Conservation (phyloP, 768 basidiomycete genomes). For the Podaxis carcinomalis region DNA sequence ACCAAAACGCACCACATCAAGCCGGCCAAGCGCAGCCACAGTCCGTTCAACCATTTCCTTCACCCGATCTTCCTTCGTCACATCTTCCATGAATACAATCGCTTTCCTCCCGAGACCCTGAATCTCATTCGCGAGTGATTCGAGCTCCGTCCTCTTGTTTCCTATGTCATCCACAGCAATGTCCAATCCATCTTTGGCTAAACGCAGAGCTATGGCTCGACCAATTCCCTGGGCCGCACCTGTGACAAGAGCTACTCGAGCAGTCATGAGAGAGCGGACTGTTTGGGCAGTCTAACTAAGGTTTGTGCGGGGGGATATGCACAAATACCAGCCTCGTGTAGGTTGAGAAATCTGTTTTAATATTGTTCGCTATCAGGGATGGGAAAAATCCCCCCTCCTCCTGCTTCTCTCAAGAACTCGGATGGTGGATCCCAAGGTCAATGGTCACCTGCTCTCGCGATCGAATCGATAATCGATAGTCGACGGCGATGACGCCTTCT, state of each 20-base stretch:
- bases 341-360: too few species aligned
- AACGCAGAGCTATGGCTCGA: slow-evolving; percentile 38
- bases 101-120: slow-evolving; percentile 21
- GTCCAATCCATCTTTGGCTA: slow-evolving; percentile 43
- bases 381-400: too few species aligned
- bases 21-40: slow-evolving; percentile 31
- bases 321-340: too few species aligned
- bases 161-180: slow-evolving; percentile 41
- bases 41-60: slow-evolving; percentile 31
- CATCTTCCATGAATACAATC: slow-evolving; percentile 28
- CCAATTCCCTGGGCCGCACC: slow-evolving; percentile 44
- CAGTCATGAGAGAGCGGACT: not conserved
- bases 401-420: too few species aligned
- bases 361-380: too few species aligned
- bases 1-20: slow-evolving; percentile 39
- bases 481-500: too few species aligned
- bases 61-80: slow-evolving; percentile 38
- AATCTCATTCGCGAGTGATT: slow-evolving; percentile 24
- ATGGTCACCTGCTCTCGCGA: not conserved
- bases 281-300: too few species aligned
- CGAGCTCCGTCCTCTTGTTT: slow-evolving; percentile 21
- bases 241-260: slow-evolving; percentile 27
- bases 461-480: too few species aligned
- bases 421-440: not conserved
- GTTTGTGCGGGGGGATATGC: too few species aligned